Conservation (phyloP, 2,329 filamentous ascomycete species). For the Cadophora sp. region DNA sequence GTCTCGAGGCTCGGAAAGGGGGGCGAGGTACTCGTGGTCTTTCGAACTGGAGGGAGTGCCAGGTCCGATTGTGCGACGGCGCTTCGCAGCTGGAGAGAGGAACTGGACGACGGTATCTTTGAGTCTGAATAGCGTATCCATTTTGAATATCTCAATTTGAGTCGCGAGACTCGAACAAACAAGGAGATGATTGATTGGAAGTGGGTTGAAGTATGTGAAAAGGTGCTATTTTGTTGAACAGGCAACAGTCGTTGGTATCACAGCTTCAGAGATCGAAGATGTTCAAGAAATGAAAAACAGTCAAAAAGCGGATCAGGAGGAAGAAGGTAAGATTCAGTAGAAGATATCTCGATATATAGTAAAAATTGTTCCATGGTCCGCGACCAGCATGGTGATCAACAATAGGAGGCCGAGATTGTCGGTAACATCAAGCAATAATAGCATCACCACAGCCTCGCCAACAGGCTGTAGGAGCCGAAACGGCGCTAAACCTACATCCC, state of each 20-base stretch:
- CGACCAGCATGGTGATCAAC: neutral
- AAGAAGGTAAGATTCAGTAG: neutral
- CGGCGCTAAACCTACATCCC: neutral
- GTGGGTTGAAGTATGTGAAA: neutral
- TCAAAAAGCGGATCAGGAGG: neutral
- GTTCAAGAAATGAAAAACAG: neutral
- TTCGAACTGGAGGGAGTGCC: constrained; percentile 28
- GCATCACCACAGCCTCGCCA: constrained; percentile 7
- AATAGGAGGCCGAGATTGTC: neutral
- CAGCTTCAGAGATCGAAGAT: constrained; percentile 5
- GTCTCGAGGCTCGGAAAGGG: constrained; percentile 32
- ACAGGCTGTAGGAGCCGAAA: neutral
- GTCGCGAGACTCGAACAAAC: neutral
- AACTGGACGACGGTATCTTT: constrained; percentile 40
- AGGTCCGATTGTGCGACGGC: constrained; percentile 41
- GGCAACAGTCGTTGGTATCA: constrained; percentile 9
- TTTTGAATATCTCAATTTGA: constrained; percentile 22
- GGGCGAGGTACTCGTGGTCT: constrained; percentile 28
- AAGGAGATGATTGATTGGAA: neutral
- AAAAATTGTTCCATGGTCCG: neutral
- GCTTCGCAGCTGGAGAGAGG: constrained; percentile 41
- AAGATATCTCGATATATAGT: neutral
- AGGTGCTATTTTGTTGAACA: constrained; percentile 4
- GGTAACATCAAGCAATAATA: neutral
- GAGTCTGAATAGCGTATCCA: constrained; percentile 41